Evolutionary conservation across 2,329 filamentous ascomycete species (phyloP), one percentile per base, ranked within the genome.

Genomic region (Zelopaecilomyces penicillatus): DNA sequence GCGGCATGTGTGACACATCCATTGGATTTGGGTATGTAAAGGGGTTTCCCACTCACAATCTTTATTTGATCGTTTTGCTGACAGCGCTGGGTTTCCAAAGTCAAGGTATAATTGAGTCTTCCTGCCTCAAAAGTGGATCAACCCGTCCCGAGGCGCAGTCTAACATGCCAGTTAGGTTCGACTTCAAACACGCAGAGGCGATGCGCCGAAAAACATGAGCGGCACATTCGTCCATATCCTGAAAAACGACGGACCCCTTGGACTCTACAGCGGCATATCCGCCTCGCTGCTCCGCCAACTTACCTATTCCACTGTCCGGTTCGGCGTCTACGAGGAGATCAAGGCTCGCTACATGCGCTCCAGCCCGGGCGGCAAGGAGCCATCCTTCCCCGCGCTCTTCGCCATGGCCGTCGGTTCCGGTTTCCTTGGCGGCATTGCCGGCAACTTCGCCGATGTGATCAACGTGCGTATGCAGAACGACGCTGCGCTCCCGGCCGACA

Each of bases 391-490:
- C 8, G 74, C 79, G n/a, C 82, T 98, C 7, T 76, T 95, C 51
- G 85, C 78, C 52, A 86, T 97, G 65, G 87, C 91, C 43, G 84
- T 82, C 27, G 69, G 80, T 29, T 91, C 93, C 6, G 93, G 93
- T 42, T 87, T 96, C 61, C 66, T 94, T 3, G 93, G 93, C 50
- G 93, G 93, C 41, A 69, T 97, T 39, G 86, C 84, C 5, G 93
- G 93, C 52, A 98, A 97, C 68, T 89, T 90, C 3, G 91, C 90
- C 52, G 93, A 98, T 63, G 89, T 98, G 31, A 75, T 96, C 58
- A 98, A 98, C 66, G 93, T 98, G 41, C 87, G 93, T 53, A 98
- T 98, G 93, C 93, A 98, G 69, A 87, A 95, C 67, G 93, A 83
- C 59, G 83, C 86, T 3, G 81, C 88, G 0, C 78, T 96, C 1